These are phyloP conservation scores for Macrocybe gigantea DNA, from an alignment of 768 basidiomycete genomes.

Conservation along the genomic window DNA sequence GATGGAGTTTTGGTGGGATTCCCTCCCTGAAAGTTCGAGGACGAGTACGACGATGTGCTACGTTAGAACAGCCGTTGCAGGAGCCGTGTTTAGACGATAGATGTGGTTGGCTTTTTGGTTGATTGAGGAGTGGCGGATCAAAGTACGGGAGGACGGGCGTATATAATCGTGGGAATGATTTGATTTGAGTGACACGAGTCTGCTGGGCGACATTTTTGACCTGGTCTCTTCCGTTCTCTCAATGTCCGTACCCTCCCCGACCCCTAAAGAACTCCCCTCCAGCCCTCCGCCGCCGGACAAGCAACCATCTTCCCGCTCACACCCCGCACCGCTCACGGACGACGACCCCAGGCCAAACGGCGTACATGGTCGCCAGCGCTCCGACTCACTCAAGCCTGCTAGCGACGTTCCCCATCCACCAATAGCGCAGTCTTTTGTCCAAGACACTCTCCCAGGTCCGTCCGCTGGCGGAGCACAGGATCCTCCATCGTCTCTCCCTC, in stretches of 20 bases:
- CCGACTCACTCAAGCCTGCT: too few relatives aligned
- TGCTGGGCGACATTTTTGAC: background rate
- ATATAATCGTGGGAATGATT: too few relatives aligned
- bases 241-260: conserved; percentile 10
- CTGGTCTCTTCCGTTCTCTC: conserved; percentile 3
- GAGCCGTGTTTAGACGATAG: conserved; percentile 10
- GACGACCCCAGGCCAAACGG: conserved; percentile 6
- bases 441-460: conserved; percentile 3
- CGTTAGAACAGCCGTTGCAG: conserved; percentile 9
- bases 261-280: conserved; percentile 3
- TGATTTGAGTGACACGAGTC: too few relatives aligned
- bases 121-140: background rate
- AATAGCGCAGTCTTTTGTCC: background rate
- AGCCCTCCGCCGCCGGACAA: background rate
- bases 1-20: conserved; percentile 1
- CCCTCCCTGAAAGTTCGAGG: background rate
- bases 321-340: background rate
- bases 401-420: too few relatives aligned
- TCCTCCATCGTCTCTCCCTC: conserved; percentile 7
- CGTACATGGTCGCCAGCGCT: background rate
- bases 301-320: too few relatives aligned
- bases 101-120: conserved; percentile 5
- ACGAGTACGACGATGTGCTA: conserved; percentile 6
- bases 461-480: conserved; percentile 5
- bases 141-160: too few relatives aligned